These are phyloP conservation scores for Adansonia rubrostipa DNA, from an alignment of 441 rosid species.

Conservation along the genomic window DNA sequence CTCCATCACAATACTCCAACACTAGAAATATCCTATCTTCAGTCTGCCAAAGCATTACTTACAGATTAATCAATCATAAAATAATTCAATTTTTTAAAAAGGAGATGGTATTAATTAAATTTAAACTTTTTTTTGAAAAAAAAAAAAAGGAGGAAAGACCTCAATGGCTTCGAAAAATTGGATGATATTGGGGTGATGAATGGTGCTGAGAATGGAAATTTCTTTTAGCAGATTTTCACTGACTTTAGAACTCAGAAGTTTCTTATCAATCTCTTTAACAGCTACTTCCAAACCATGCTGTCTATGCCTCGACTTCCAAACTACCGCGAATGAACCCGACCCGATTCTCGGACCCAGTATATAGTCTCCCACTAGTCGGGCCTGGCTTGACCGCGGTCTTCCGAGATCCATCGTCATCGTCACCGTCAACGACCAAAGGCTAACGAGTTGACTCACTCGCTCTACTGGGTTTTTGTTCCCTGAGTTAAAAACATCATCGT, in stretches of 20 bases:
- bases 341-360: slow-evolving; percentile 71
- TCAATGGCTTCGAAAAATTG: slow-evolving; percentile 66
- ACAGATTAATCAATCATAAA: slow-evolving; percentile 2
- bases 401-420: slow-evolving; percentile 49
- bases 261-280: slow-evolving; percentile 79
- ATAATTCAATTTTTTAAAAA: neutral
- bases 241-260: slow-evolving; percentile 62
- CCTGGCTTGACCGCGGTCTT: slow-evolving; percentile 5
- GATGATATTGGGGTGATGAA: slow-evolving; percentile 79
- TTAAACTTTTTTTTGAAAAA: neutral
- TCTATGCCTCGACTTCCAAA: slow-evolving; percentile 67
- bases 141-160: slow-evolving; percentile 36
- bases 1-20: slow-evolving; percentile 89
- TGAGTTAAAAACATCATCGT: slow-evolving; percentile 10
- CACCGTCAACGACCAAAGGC: slow-evolving; percentile 16
- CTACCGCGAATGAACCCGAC: slow-evolving; percentile 80
- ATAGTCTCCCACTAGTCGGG: slow-evolving; percentile 67
- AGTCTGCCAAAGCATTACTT: slow-evolving; percentile 44
- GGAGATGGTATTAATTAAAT: neutral
- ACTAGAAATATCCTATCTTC: slow-evolving; percentile 67
- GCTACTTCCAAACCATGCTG: slow-evolving; percentile 60
- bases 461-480: neutral
- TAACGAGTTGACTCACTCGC: slow-evolving; percentile 4
- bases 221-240: slow-evolving; percentile 71
- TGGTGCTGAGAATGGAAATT: slow-evolving; percentile 77